Percentiles rank a stretch among this genome's conserved stretches.
phyloP scores from a whole-genome alignment of 228 moss, liverwort and hornwort species.

The Sphagnum magellanicum region DNA sequence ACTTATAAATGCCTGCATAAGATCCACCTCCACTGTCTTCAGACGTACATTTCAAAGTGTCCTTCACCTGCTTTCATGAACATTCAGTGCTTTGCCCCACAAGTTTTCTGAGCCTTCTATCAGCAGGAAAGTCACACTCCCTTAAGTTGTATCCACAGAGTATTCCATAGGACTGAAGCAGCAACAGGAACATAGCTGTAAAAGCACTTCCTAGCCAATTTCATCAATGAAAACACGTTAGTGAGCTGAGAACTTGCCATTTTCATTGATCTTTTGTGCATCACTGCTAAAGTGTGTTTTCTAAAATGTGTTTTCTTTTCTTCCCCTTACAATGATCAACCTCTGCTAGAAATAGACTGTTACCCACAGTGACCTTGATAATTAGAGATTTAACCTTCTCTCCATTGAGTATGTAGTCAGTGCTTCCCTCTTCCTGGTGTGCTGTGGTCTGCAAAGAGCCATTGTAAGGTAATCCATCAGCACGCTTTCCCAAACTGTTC shows the following conservation, averaged over 20 bases:
- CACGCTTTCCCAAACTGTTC: not conserved
- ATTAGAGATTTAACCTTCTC: conserved; percentile 63
- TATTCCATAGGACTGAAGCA: too few relatives aligned
- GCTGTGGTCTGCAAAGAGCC: conserved; percentile 67
- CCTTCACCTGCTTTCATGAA: too few relatives aligned
- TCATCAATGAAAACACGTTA: not conserved
- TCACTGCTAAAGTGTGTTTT: too few relatives aligned
- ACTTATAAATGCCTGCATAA: conserved; percentile 80
- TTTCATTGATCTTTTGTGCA: too few relatives aligned
- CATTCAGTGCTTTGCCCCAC: too few relatives aligned
- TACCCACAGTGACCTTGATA: not conserved
- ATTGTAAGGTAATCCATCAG: not conserved
- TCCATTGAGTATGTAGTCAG: conserved; percentile 86
- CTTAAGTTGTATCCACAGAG: too few relatives aligned
- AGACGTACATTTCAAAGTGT: not conserved
- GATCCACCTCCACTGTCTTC: not conserved
- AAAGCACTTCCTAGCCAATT: not conserved
- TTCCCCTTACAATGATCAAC: too few relatives aligned
- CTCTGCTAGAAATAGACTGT: not conserved
- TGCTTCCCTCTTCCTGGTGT: conserved; percentile 53
- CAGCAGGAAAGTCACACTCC: not conserved
- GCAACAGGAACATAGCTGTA: too few relatives aligned
- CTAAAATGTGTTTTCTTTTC: too few relatives aligned
- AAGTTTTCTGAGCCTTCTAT: too few relatives aligned
- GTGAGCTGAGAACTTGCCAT: too few relatives aligned